These are phyloP conservation scores for Spongispora temasekensis DNA, from an alignment of 1,284 basidiomycete genomes.

Conservation along the genomic window DNA sequence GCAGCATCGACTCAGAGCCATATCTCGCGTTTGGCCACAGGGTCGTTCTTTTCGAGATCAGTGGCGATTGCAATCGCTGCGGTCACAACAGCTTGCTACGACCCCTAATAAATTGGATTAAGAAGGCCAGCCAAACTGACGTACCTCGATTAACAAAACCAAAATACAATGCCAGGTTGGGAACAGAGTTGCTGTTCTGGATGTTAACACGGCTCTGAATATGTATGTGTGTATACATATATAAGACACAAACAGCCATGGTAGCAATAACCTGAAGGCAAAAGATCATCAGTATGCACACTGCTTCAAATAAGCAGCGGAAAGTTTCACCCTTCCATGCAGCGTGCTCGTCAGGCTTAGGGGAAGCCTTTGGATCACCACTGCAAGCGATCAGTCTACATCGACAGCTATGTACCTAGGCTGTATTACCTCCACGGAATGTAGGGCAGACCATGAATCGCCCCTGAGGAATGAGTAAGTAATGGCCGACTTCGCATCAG, in stretches of 20 bases:
- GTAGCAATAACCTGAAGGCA: slow-evolving; percentile 18
- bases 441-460: slow-evolving; percentile 19
- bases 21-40: slow-evolving; percentile 2
- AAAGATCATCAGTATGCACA: slow-evolving; percentile 1
- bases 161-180: slow-evolving; percentile 22
- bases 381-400: not conserved
- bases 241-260: slow-evolving; percentile 10
- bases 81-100: slow-evolving; percentile 19
- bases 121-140: not conserved
- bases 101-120: not conserved
- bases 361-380: slow-evolving; percentile 13
- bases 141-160: slow-evolving; percentile 14
- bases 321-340: slow-evolving; percentile 3
- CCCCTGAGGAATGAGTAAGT: slow-evolving; percentile 9
- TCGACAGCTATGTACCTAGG: not conserved
- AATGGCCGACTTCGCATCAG: not conserved
- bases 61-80: slow-evolving; percentile 15
- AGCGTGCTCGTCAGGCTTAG: slow-evolving; percentile 1
- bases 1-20: slow-evolving; percentile 18
- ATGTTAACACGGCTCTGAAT: no score
- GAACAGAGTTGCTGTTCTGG: slow-evolving; percentile 15
- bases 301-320: not conserved
- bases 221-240: no score
- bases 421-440: slow-evolving; percentile 10
- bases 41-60: slow-evolving; percentile 4